Base-by-base conservation (phyloP, 1,284 basidiomycete species). In the Boletus smithii region DNA sequence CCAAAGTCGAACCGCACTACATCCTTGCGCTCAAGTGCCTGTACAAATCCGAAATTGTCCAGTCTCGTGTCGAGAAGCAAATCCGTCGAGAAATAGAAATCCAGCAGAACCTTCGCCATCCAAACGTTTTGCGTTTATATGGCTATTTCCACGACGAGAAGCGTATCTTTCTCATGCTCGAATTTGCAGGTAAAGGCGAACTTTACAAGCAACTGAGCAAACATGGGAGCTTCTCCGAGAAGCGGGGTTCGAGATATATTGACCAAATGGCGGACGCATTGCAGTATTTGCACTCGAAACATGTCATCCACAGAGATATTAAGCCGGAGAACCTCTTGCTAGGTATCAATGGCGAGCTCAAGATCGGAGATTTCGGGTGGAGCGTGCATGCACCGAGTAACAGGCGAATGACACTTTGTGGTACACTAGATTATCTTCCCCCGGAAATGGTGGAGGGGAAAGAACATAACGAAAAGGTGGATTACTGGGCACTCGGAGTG, bases 281-380 rank as follows among this genome's bases (percentile, higher is more conserved):
- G 36, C 75, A 75, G 8, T 99, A 99, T 66, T 77, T 99, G 3
- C 97, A 99, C 67, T 75, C 78, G 48, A 99, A 99, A 66, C 95
- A 99, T 63, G 92, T 99, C 56, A 99, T 99, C 50, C 97, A 99
- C 66, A 85, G 97, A 20, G 97, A 99, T 63, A 99, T 99, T 75
- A 99, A 99, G 70, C 97, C 97, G 0, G 97, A 98, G 71, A 99
- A 99, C 66, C 71, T 99, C 42, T 77, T 99, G 8, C 74, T 99
- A 8, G 95, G 95, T 13, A 83, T 99, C 60, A 91, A 94, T 56
- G 97, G 95, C 36, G 95, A 99, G 66, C 76, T 99, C 55, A 99
- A 99, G 77, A 97, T 99, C 54, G 97, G 85, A 6, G 97, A 99
- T 69, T 99, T 99, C 69, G 97, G 97, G 7, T 99, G 97, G 95